Conservation (phyloP, 1,139 yeast genomes). For the Debaryomycetaceae sp. region DNA sequence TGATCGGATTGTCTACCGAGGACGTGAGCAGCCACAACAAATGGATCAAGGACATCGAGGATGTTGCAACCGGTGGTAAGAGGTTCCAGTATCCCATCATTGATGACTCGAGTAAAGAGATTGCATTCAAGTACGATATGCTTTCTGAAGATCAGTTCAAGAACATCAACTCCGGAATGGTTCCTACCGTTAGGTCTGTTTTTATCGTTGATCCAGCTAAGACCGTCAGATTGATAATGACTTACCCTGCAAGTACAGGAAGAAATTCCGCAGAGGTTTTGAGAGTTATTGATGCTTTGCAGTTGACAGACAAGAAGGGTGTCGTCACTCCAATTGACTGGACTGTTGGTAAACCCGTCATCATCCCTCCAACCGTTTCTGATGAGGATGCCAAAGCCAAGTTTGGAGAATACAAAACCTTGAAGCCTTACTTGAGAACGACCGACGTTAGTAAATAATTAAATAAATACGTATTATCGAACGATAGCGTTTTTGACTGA, state of each 20-base stretch:
- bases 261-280: slow-evolving; percentile 86
- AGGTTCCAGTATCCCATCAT: slow-evolving; percentile 80
- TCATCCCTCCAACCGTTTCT: slow-evolving; percentile 79
- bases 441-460: slow-evolving; percentile 25
- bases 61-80: slow-evolving; percentile 56
- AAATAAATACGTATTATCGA: neutral
- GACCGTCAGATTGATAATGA: slow-evolving; percentile 76
- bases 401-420: slow-evolving; percentile 75
- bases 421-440: slow-evolving; percentile 81
- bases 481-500: neutral
- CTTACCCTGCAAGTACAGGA: slow-evolving; percentile 90
- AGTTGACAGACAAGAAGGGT: slow-evolving; percentile 73
- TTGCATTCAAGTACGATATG: slow-evolving; percentile 84
- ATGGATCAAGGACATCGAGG: slow-evolving; percentile 89
- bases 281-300: slow-evolving; percentile 83
- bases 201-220: slow-evolving; percentile 84
- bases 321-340: slow-evolving; percentile 80
- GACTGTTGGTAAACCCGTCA: slow-evolving; percentile 79
- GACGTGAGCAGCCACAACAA: slow-evolving; percentile 69
- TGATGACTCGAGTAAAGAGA: slow-evolving; percentile 78
- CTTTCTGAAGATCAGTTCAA: slow-evolving; percentile 84
- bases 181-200: slow-evolving; percentile 83
- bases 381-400: slow-evolving; percentile 78
- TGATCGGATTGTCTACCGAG: slow-evolving; percentile 84
- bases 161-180: slow-evolving; percentile 64